phyloP scores from a whole-genome alignment of 768 basidiomycete species.

The Boletus sp. region DNA sequence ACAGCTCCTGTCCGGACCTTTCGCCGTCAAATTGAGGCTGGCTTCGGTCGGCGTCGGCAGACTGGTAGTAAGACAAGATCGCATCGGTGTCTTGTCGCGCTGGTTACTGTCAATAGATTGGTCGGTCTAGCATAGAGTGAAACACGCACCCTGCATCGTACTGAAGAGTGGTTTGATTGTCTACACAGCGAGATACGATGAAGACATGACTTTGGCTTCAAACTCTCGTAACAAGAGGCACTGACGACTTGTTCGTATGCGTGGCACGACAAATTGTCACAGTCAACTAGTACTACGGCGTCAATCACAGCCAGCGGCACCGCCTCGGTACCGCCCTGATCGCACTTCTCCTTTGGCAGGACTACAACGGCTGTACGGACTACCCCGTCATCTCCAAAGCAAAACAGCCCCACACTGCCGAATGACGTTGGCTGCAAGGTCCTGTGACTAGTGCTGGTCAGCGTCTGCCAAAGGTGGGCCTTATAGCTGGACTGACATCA shows the following conservation, averaged over 20 bases:
- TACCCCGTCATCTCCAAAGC: no score
- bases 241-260: constrained; percentile 8
- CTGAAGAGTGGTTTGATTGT: neutral
- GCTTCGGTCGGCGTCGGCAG: constrained; percentile 33
- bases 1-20: constrained; percentile 30
- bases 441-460: constrained; percentile 7
- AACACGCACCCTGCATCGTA: constrained; percentile 14
- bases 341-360: neutral
- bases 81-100: constrained; percentile 39
- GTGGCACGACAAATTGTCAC: neutral
- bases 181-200: constrained; percentile 10
- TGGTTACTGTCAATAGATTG: neutral
- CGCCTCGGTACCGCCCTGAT: constrained; percentile 21
- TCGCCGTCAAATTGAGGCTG: constrained; percentile 9
- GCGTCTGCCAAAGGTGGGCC: neutral
- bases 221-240: neutral
- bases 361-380: neutral
- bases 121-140: neutral
- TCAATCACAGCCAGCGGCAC: constrained; percentile 23
- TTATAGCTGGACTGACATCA: constrained; percentile 15
- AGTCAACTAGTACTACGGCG: constrained; percentile 6
- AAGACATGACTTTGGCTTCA: constrained; percentile 1
- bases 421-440: neutral
- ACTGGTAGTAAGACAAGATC: constrained; percentile 56
- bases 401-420: neutral